A percentile compares a stretch with the other conserved stretches of the same genome.
Evolutionary conservation across 2,329 filamentous ascomycete genomes (phyloP).

Genomic region (Orbilia javanica): DNA sequence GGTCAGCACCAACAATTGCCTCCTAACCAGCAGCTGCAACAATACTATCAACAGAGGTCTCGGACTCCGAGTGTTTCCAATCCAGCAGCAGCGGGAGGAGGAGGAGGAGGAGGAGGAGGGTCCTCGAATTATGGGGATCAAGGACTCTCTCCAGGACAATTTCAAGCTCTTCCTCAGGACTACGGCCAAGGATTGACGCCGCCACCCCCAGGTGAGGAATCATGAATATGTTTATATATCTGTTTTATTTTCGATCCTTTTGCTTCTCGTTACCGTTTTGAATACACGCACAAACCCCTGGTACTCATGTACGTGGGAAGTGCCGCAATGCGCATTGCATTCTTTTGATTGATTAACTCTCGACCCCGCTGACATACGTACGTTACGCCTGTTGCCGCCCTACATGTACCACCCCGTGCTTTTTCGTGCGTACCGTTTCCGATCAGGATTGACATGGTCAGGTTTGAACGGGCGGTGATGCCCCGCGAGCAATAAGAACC

Average conservation of each 20-base stretch:
- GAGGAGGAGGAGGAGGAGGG: not conserved
- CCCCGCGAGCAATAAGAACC: slow-evolving; percentile 56
- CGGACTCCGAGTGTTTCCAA: slow-evolving; percentile 44
- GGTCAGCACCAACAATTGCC: slow-evolving; percentile 40
- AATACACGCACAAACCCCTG: slow-evolving; percentile 6
- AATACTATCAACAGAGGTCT: slow-evolving; percentile 46
- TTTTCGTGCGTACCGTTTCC: slow-evolving; percentile 49
- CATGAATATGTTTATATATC: slow-evolving; percentile 38
- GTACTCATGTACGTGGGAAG: slow-evolving; percentile 26
- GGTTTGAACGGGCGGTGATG: slow-evolving; percentile 22
- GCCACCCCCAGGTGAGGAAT: slow-evolving; percentile 38
- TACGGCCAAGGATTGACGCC: slow-evolving; percentile 41
- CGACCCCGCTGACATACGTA: slow-evolving; percentile 57
- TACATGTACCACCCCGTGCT: slow-evolving; percentile 46
- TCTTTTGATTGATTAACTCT: slow-evolving; percentile 36
- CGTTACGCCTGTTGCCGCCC: slow-evolving; percentile 53
- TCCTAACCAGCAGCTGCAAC: slow-evolving; percentile 46
- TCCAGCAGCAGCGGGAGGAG: too few relatives aligned
- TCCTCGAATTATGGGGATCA: not conserved
- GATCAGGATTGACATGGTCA: slow-evolving; percentile 44
- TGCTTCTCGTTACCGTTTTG: not conserved
- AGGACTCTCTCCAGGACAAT: slow-evolving; percentile 14
- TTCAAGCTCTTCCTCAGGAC: slow-evolving; percentile 27
- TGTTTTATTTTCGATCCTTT: not conserved
- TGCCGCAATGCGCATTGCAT: slow-evolving; percentile 55